Evolutionary conservation across 78 protist genomes (phyloP), one percentile per base, ranked within the genome.

Genomic region (Planoprotostelium fungivorum): DNA sequence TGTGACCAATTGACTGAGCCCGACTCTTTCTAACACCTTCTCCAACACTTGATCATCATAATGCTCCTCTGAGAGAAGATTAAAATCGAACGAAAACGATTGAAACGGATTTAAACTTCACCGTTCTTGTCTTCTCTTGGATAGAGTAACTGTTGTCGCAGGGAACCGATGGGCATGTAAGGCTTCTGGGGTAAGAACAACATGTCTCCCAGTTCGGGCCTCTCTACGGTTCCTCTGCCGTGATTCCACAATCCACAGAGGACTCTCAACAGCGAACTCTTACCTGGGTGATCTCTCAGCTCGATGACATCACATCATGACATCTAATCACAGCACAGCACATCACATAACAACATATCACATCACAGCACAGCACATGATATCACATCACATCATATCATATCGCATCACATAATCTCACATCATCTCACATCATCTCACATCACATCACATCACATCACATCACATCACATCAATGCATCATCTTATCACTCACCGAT

Each of bases 171-270:
- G 1, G 92, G 94, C 37, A 94, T 87, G 88, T 97, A 97, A 35
- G 98, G 97, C 90, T 95, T 91, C 91, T 96, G 97, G 83, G 97
- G 97, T 0, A 97, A 90, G 86, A 91, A 97, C 29, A 92, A 36
- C 83, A 92, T 92, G 39, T 93, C 92, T 28, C 87, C 93, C 31
- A 87, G 63, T 31, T 90, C 38, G 84, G 97, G 97, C 88, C 93
- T 94, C 89, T 87, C 84, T 1, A 96, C 93, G 34, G 84, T 51
- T 34, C 97, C 96, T 28, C 92, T 86, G 35, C 86, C 88, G n/a
- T 89, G 39, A 39, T 95, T 95, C 98, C 98, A 97, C 35, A 97
- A 39, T 28, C 90, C 98, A 34, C 96, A 96, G n/a, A 97, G 91
- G 86, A 96, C 89, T 84, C 98, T 91, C 89, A 96, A 92, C 36